phyloP scores from a whole-genome alignment of 768 basidiomycete species.

The Tephrocybe sp. region DNA sequence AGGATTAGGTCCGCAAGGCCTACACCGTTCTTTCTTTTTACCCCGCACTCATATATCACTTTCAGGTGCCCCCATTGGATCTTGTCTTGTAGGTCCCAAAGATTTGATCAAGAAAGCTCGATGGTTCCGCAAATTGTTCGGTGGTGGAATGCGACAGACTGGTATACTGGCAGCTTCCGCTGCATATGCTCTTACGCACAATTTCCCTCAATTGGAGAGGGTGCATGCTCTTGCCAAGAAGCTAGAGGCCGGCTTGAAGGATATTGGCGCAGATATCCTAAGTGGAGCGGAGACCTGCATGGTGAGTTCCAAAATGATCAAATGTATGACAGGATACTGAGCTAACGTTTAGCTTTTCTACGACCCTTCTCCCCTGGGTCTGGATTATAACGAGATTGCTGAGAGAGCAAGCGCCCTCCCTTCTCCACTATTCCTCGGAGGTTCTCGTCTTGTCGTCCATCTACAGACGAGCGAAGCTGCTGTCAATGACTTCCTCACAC shows the following conservation, averaged over 20 bases:
- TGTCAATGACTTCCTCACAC: slow-evolving; percentile 73
- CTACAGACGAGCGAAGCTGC: slow-evolving; percentile 79
- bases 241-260: slow-evolving; percentile 67
- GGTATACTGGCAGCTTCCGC: slow-evolving; percentile 81
- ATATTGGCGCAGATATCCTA: slow-evolving; percentile 69
- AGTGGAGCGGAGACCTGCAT: slow-evolving; percentile 86
- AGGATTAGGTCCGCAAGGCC: slow-evolving; percentile 77
- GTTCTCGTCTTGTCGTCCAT: slow-evolving; percentile 84
- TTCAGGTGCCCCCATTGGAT: slow-evolving; percentile 74
- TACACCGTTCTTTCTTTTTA: background rate
- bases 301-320: slow-evolving; percentile 43
- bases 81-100: slow-evolving; percentile 80
- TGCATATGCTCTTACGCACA: slow-evolving; percentile 83
- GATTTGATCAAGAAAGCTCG: slow-evolving; percentile 79
- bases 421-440: slow-evolving; percentile 66
- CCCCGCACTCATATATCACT: background rate
- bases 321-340: background rate
- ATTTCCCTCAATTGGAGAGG: slow-evolving; percentile 69
- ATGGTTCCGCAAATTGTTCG: slow-evolving; percentile 94
- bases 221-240: slow-evolving; percentile 74
- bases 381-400: slow-evolving; percentile 67
- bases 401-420: slow-evolving; percentile 61
- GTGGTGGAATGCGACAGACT: slow-evolving; percentile 93
- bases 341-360: slow-evolving; percentile 66
- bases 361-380: slow-evolving; percentile 69